Evolutionary conservation across 805 yeast genomes (phyloP).

Genomic region (Candida germanica): DNA sequence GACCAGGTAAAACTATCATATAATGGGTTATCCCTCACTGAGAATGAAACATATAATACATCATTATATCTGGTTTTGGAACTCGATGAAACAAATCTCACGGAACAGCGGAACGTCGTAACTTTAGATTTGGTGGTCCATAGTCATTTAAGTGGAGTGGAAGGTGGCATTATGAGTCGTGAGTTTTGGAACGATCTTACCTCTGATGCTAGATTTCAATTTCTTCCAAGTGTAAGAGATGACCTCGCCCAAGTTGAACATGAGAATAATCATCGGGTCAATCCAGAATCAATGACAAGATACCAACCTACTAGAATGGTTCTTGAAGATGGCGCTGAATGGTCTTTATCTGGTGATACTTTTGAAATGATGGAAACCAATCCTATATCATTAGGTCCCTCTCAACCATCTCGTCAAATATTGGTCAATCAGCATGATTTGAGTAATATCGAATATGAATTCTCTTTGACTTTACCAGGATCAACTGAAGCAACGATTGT

Average conservation of each 20-base stretch:
- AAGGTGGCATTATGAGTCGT: constrained; percentile 24
- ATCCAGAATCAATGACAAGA: constrained; percentile 6
- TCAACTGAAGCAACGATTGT: constrained; percentile 11
- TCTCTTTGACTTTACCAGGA: constrained; percentile 17
- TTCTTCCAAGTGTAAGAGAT: constrained; percentile 15
- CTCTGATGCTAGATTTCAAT: constrained; percentile 19
- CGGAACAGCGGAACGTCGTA: constrained; percentile 10
- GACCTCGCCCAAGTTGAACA: constrained; percentile 1
- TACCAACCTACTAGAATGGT: constrained; percentile 22
- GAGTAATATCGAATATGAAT: constrained; percentile 23
- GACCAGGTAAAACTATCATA: constrained; percentile 22
- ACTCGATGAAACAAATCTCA: constrained; percentile 10
- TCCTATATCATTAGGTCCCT: constrained; percentile 2
- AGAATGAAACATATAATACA: constrained; percentile 1
- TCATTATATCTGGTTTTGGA: constrained; percentile 12
- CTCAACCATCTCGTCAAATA: constrained; percentile 11
- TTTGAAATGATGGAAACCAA: constrained; percentile 19
- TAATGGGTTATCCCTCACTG: constrained; percentile 5
- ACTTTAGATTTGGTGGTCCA: constrained; percentile 15
- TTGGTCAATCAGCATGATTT: constrained; percentile 28
- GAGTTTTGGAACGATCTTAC: constrained; percentile 23
- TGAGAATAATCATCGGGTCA: neutral
- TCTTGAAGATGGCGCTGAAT: constrained; percentile 18
- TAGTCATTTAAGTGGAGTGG: constrained; percentile 16
- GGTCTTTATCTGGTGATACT: constrained; percentile 24